Evolutionary conservation across 768 basidiomycete species (phyloP).

Genomic region (Trametes meyenii): DNA sequence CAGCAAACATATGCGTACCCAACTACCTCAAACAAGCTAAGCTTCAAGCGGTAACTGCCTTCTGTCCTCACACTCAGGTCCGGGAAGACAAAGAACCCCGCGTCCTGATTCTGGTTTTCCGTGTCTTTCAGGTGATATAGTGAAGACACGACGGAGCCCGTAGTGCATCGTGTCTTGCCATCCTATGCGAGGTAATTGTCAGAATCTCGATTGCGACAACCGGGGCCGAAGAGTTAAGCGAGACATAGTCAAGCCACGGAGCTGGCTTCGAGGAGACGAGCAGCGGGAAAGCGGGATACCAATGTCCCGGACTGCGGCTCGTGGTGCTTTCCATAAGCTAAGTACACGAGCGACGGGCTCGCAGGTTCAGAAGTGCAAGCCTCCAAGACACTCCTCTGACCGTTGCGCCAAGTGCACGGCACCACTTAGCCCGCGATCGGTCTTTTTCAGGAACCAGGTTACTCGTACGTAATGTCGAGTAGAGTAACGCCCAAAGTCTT

Average conservation of each 20-base stretch:
- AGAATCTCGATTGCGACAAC: background rate
- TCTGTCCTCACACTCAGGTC: constrained; percentile 92
- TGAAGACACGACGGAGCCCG: constrained; percentile 87
- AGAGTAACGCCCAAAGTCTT: background rate
- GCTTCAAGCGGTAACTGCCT: constrained; percentile 79
- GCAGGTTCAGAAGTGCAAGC: too few species aligned
- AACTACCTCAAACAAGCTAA: constrained; percentile 87
- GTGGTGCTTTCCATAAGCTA: background rate
- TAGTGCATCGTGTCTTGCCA: constrained; percentile 89
- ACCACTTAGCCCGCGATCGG: too few species aligned
- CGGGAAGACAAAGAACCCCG: constrained; percentile 96
- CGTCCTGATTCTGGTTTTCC: constrained; percentile 64
- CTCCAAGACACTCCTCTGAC: too few species aligned
- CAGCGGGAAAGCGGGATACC: background rate
- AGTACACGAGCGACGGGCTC: too few species aligned
- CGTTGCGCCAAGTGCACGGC: too few species aligned
- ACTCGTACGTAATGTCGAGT: background rate
- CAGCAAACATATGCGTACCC: constrained; percentile 56
- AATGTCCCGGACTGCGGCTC: background rate
- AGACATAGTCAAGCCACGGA: too few species aligned
- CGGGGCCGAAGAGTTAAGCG: too few species aligned
- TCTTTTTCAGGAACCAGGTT: too few species aligned
- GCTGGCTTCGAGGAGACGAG: too few species aligned
- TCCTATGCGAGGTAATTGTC: constrained; percentile 49
- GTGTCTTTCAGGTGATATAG: constrained; percentile 83